A percentile compares a stretch with the other conserved stretches of the same genome.
These are phyloP conservation scores for Globisporangium carolinianum DNA, from an alignment of 352 stramenopile genomes.

Conservation along the genomic window DNA sequence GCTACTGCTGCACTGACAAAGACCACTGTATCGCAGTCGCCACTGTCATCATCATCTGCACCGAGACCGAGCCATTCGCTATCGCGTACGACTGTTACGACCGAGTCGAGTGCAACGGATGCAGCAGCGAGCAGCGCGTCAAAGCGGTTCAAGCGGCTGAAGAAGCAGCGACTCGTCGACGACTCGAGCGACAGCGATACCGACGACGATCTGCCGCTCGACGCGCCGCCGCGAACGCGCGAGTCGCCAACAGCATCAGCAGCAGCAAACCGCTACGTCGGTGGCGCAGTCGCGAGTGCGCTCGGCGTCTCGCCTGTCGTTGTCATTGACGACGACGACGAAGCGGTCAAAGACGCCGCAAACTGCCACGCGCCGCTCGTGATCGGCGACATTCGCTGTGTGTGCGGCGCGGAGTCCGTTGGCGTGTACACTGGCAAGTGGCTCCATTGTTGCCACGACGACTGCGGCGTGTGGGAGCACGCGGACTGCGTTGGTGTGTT, in stretches of 20 bases:
- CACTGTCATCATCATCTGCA: too few species aligned
- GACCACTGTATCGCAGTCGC: too few species aligned
- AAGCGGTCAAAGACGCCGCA: constrained; percentile 14
- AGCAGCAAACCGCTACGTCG: background rate
- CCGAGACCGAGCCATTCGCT: background rate
- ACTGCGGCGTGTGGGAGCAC: constrained; percentile 65
- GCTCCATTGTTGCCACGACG: constrained; percentile 59
- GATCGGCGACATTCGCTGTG: constrained; percentile 49
- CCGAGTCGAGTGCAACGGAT: background rate
- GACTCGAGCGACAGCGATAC: constrained; percentile 6
- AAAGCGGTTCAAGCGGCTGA: constrained; percentile 11
- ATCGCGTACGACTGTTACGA: background rate
- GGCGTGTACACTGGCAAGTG: constrained; percentile 51
- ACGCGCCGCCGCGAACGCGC: too few species aligned
- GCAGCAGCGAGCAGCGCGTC: background rate
- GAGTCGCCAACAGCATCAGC: background rate
- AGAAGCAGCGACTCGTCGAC: constrained; percentile 2
- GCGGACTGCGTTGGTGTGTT: constrained; percentile 62
- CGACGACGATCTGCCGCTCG: background rate
- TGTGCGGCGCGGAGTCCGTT: constrained; percentile 40
- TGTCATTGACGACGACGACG: constrained; percentile 33
- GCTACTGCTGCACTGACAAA: too few species aligned
- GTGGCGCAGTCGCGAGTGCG: background rate
- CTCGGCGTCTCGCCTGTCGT: background rate
- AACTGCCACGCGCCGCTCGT: constrained; percentile 9